These are phyloP conservation scores for Vitellaria paradoxa DNA, from an alignment of 179 eudicot genomes.

Conservation along the genomic window DNA sequence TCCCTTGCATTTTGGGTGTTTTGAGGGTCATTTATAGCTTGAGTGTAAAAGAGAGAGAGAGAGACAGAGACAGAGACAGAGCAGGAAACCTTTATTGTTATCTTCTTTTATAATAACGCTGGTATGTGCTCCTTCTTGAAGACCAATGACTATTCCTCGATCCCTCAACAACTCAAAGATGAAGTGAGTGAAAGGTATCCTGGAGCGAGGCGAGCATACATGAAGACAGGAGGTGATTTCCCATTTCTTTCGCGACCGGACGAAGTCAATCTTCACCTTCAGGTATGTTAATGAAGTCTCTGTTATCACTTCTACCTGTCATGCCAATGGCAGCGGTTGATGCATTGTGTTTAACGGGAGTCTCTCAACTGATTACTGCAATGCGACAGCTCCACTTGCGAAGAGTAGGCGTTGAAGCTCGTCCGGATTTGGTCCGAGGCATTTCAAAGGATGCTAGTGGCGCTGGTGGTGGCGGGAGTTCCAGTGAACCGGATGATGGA, in stretches of 20 bases:
- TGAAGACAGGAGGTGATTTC: conserved; percentile 94
- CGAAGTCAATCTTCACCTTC: conserved; percentile 97
- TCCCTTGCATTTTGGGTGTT: neutral
- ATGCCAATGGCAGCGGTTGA: neutral
- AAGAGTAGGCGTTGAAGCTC: conserved; percentile 90
- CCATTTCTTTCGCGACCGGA: conserved; percentile 98
- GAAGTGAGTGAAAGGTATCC: conserved; percentile 87
- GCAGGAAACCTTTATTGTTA: neutral
- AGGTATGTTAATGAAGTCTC: conserved; percentile 39
- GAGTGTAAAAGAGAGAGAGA: neutral
- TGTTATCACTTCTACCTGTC: neutral
- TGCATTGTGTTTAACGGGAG: neutral
- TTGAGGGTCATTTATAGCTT: neutral
- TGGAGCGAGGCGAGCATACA: conserved; percentile 81
- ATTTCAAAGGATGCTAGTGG: conserved; percentile 36
- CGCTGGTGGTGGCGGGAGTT: conserved; percentile 28
- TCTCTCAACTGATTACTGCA: neutral
- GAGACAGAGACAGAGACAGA: too few relatives aligned
- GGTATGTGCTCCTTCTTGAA: conserved; percentile 23
- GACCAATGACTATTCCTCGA: conserved; percentile 90
- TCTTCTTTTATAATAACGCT: neutral
- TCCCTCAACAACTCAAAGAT: conserved; percentile 83
- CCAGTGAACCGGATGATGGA: conserved; percentile 35
- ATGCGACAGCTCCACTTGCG: conserved; percentile 79
- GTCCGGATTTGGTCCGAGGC: conserved; percentile 64